phyloP scores from a whole-genome alignment of 371 early-diverging fungal species.

The Haplosporangium sp. region DNA sequence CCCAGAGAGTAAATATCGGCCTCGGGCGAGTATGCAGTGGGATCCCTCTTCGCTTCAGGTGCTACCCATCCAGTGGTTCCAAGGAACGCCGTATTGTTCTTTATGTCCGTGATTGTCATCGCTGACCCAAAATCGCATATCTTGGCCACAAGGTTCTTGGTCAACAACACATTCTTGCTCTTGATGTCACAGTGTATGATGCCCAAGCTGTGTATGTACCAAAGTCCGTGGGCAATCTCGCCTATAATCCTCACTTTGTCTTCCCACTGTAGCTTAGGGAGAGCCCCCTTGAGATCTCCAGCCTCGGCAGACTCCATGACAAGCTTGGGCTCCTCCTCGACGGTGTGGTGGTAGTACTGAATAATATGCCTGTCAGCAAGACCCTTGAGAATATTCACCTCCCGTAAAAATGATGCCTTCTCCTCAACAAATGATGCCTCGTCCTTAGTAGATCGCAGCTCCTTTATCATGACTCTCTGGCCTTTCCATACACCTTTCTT shows the following conservation, averaged over 20 bases:
- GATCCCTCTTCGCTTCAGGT: neutral
- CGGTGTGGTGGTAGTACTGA: conserved; percentile 3
- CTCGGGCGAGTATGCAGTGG: conserved; percentile 13
- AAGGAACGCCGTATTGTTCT: neutral
- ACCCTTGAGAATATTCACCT: neutral
- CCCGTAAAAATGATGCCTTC: neutral
- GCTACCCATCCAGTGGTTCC: conserved; percentile 10
- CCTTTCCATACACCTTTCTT: conserved; percentile 9
- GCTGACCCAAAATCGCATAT: conserved; percentile 18
- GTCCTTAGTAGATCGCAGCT: neutral
- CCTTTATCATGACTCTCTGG: conserved; percentile 5
- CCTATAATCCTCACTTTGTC: conserved; percentile 1
- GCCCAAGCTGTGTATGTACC: conserved; percentile 11
- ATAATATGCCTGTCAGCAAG: conserved; percentile 14
- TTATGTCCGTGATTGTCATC: neutral
- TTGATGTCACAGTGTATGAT: conserved; percentile 21
- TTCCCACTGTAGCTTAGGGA: conserved; percentile 1
- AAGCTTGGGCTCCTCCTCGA: neutral
- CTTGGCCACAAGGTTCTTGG: conserved; percentile 14
- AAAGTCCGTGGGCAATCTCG: conserved; percentile 15
- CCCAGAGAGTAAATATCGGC: conserved; percentile 20
- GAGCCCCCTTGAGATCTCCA: conserved; percentile 1
- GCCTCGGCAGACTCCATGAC: conserved; percentile 17
- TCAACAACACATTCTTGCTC: conserved; percentile 14
- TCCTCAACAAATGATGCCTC: neutral